Base-by-base conservation (phyloP, 2,329 filamentous ascomycete genomes). In the Ramularia collo-cygni region DNA sequence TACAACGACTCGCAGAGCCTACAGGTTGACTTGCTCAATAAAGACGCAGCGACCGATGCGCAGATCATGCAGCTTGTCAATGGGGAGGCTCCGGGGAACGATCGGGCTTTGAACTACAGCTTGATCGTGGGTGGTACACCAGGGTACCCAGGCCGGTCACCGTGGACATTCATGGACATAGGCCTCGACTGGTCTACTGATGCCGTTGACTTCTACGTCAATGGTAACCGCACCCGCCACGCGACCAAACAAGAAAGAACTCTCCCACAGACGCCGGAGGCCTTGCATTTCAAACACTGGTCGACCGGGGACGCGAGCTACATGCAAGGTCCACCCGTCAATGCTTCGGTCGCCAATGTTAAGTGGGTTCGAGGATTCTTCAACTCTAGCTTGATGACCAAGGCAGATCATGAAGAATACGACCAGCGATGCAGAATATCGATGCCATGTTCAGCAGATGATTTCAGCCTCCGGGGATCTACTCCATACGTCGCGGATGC, bases 301-400 rank as follows among this genome's bases (percentile, higher is more conserved):
- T 70, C 68, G 0, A 64, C 60, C 7, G 69, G 69, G 8, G 67
- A 71, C 44, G 46, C 51, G 9, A 64, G 62, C 44, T 65, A 58
- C 2, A 71, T 67, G 59, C 56, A 65, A 48, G 69, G 69, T 4
- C 70, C 70, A 10, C 68, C 69, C 2, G 33, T 28, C 12, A 58
- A 57, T 14, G 54, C 51, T n/a, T 63, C 66, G 2, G 50, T 57
- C 14, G 69, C 69, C 4, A 64, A 65, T 16, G 51, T 72, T 21
- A 65, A 58, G 6, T 72, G 67, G 65, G 60, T 66, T 8, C 62
- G 69, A n/a, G 55, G 67, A 18, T 72, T 72, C 50, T 72, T 72
- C 61, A 72, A 72, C 46, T 68, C 67, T 1, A 70, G 69, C 1
- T 47, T 60, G 6, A 65, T 60, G 53, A 66, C 56, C 7, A 38